Evolutionary conservation across 345 rosid species (phyloP).

Genomic region (Luvunga scandens): DNA sequence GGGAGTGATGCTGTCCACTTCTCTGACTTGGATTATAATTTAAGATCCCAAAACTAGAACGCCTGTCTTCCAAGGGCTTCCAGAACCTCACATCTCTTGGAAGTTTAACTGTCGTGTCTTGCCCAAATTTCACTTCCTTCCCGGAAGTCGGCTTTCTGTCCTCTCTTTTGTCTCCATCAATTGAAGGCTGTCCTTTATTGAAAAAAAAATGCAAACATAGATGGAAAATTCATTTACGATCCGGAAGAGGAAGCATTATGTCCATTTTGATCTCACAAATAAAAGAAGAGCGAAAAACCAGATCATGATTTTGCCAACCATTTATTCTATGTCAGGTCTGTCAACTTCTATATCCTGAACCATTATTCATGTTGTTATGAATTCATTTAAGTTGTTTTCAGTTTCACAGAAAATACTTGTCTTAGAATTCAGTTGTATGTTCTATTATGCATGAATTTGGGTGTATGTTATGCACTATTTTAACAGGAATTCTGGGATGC

Average conservation of each 20-base stretch:
- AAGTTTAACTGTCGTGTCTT: background rate
- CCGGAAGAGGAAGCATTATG: background rate
- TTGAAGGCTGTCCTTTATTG: background rate
- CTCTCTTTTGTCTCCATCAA: background rate
- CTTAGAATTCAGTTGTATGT: no score
- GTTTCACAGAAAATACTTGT: no score
- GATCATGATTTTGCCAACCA: no score
- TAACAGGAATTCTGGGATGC: no score
- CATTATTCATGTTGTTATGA: no score
- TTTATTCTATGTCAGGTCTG: no score
- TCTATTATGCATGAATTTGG: no score
- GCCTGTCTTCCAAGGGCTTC: slow-evolving; percentile 2
- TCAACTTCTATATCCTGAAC: no score
- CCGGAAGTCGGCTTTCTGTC: background rate
- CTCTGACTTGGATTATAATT: background rate
- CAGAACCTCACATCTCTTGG: slow-evolving; percentile 15
- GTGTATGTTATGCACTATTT: no score
- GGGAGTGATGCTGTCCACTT: slow-evolving; percentile 12
- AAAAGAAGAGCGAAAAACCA: background rate
- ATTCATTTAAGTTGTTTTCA: no score
- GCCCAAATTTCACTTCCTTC: slow-evolving; percentile 13
- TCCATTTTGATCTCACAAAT: background rate
- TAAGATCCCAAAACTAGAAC: slow-evolving; percentile 4
- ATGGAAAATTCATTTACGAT: background rate
- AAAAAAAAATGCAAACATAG: background rate